phyloP scores from a whole-genome alignment of 2,329 filamentous ascomycete genomes.

The Phoma sp. region DNA sequence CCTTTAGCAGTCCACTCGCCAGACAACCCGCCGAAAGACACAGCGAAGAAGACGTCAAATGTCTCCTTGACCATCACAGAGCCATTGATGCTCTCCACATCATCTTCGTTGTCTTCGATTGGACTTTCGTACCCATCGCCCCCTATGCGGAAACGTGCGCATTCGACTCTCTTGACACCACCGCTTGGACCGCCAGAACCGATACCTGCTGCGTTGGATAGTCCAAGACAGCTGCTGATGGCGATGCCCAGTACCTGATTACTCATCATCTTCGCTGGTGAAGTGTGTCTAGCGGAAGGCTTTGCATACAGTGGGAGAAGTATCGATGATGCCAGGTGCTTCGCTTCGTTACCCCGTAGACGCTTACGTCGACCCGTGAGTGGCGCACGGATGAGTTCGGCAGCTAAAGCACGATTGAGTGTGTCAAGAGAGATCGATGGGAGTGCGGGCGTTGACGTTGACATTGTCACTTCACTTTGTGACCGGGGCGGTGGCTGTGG shows the following conservation, averaged over 20 bases:
- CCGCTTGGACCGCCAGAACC: conserved; percentile 43
- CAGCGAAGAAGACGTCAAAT: conserved; percentile 54
- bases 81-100: conserved; percentile 24
- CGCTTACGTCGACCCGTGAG: conserved; percentile 51
- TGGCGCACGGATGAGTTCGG: conserved; percentile 55
- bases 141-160: conserved; percentile 51
- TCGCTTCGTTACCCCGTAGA: conserved; percentile 55
- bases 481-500: conserved; percentile 22
- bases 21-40: conserved; percentile 49
- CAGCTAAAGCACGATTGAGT: conserved; percentile 54
- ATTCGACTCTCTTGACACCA: conserved; percentile 49
- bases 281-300: conserved; percentile 18
- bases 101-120: conserved; percentile 49
- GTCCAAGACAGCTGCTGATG: conserved; percentile 52
- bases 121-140: conserved; percentile 51
- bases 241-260: conserved; percentile 49
- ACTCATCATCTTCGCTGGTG: conserved; percentile 40
- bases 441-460: neutral
- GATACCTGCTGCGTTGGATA: conserved; percentile 45
- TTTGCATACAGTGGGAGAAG: conserved; percentile 48
- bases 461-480: neutral
- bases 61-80: conserved; percentile 43
- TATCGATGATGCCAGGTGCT: conserved; percentile 54
- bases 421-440: conserved; percentile 46
- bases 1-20: conserved; percentile 54